Conservation (phyloP, 129 eudicot genomes). For the Silybum marianum region DNA sequence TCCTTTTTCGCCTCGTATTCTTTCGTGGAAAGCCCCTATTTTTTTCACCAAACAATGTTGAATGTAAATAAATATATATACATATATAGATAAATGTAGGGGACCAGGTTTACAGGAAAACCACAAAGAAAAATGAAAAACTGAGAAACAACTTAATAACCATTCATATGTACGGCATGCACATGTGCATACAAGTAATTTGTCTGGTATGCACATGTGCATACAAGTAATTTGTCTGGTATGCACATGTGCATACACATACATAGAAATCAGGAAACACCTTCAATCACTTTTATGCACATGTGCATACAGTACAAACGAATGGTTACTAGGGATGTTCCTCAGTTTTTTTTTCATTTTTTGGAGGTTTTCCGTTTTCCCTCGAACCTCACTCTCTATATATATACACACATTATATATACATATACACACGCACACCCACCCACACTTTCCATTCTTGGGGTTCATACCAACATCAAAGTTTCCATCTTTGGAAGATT, state of each 20-base stretch:
- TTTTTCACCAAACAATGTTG: not conserved
- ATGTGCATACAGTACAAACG: not conserved
- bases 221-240: no score
- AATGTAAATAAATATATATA: not conserved
- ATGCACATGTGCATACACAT: no score
- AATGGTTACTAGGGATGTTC: not conserved
- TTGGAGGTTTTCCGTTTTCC: not conserved
- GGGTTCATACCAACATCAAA: conserved; percentile 7
- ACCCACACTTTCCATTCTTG: not conserved
- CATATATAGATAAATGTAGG: not conserved
- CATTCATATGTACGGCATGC: no score
- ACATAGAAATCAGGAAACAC: no score
- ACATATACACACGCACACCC: no score
- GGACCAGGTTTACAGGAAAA: not conserved
- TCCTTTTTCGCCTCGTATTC: conserved; percentile 89
- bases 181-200: no score
- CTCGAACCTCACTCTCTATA: not conserved
- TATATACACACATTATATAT: no score
- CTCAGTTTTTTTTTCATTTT: not conserved
- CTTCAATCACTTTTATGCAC: no score
- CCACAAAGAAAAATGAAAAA: no score
- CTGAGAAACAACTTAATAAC: no score
- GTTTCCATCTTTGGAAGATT: not conserved
- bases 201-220: no score
- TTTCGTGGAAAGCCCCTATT: conserved; percentile 71